Evolutionary conservation across 352 stramenopile species (phyloP).

Genomic region (Lagenidium sp.): DNA sequence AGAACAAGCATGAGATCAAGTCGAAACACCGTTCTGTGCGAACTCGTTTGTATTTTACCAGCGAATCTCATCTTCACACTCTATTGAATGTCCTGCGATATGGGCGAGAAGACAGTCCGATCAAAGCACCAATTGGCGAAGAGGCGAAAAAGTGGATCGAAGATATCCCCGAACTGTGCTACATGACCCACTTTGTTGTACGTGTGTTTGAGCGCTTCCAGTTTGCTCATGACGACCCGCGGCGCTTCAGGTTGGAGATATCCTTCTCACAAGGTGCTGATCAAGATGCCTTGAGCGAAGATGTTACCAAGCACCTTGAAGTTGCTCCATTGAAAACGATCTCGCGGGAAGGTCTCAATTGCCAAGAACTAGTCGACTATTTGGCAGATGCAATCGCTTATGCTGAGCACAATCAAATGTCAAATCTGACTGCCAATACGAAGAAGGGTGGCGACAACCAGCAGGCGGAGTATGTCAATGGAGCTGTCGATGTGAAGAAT

Average conservation of each 20-base stretch:
- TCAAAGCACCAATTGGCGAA: slow-evolving; percentile 48
- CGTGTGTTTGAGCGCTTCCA: slow-evolving; percentile 95
- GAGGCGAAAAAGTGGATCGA: slow-evolving; percentile 82
- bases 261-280: slow-evolving; percentile 75
- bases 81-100: slow-evolving; percentile 98
- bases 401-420: slow-evolving; percentile 38
- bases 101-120: slow-evolving; percentile 43
- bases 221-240: slow-evolving; percentile 47
- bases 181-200: slow-evolving; percentile 99
- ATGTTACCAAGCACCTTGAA: slow-evolving; percentile 48
- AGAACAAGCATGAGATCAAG: slow-evolving; percentile 75
- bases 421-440: slow-evolving; percentile 11
- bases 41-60: slow-evolving; percentile 99
- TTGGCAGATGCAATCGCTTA: slow-evolving; percentile 66
- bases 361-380: slow-evolving; percentile 82
- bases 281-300: slow-evolving; percentile 53
- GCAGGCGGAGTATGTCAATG: slow-evolving; percentile 7
- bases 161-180: slow-evolving; percentile 95
- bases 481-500: slow-evolving; percentile 13
- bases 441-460: slow-evolving; percentile 19
- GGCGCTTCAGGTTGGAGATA: slow-evolving; percentile 80
- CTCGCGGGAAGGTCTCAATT: slow-evolving; percentile 70
- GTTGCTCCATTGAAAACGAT: slow-evolving; percentile 79
- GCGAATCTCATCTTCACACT: slow-evolving; percentile 97
- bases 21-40: slow-evolving; percentile 94